Conservation (phyloP, 176 grass and related monocot genomes). For the Bonia amplexicaulis region DNA sequence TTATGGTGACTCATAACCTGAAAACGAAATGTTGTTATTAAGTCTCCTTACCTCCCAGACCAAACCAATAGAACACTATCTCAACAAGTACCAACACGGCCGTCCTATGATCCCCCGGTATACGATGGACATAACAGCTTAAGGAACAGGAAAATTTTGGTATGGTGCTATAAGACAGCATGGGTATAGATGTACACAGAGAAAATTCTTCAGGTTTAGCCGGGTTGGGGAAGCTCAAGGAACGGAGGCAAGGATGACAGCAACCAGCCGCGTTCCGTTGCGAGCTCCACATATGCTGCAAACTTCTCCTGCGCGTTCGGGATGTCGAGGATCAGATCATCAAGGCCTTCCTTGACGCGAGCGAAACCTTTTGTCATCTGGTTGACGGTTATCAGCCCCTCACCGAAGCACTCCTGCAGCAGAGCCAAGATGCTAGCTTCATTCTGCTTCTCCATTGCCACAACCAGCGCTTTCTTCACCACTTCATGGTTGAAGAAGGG, state of each 20-base stretch:
- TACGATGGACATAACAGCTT: constrained; percentile 20
- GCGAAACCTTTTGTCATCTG: constrained; percentile 79
- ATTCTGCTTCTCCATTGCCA: constrained; percentile 79
- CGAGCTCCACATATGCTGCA: constrained; percentile 45
- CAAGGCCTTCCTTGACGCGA: constrained; percentile 62
- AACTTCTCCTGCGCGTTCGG: constrained; percentile 68
- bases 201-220: neutral
- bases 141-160: constrained; percentile 32
- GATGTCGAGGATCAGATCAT: constrained; percentile 76
- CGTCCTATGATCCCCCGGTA: constrained; percentile 41
- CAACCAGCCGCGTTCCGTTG: constrained; percentile 50
- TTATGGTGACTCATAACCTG: neutral
- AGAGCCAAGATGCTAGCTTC: constrained; percentile 49
- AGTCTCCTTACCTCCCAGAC: constrained; percentile 24
- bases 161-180: constrained; percentile 39
- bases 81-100: constrained; percentile 23
- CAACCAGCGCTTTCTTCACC: constrained; percentile 75
- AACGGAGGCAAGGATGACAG: constrained; percentile 32
- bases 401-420: constrained; percentile 61
- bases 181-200: constrained; percentile 43
- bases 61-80: constrained; percentile 34
- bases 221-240: constrained; percentile 10
- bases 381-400: constrained; percentile 83
- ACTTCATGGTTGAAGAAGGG: constrained; percentile 97
- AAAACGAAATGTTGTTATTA: constrained; percentile 34